Percentiles rank a stretch among this genome's conserved stretches.
Evolutionary conservation across 1,284 basidiomycete genomes (phyloP).

Genomic region (Cystobasidium slooffiae): DNA sequence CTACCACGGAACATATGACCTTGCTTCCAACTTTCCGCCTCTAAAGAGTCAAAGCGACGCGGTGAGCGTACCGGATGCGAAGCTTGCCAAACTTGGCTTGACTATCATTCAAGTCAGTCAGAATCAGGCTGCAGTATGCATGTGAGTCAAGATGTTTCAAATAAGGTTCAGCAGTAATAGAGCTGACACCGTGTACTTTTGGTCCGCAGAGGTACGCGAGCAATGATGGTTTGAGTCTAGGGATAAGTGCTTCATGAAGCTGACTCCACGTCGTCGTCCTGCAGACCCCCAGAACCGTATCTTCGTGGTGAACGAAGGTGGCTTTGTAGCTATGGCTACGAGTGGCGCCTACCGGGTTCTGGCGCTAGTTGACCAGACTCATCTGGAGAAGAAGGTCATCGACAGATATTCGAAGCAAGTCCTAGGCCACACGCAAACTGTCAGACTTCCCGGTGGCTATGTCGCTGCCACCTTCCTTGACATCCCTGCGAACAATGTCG

Average conservation of each 20-base stretch:
- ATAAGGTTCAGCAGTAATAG: no score
- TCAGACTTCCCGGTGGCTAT: conserved; percentile 37
- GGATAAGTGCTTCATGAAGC: background rate
- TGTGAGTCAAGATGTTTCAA: conserved; percentile 33
- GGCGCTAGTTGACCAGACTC: conserved; percentile 77
- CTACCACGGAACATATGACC: conserved; percentile 57
- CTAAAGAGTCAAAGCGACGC: conserved; percentile 4
- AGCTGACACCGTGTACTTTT: no score
- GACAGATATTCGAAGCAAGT: conserved; percentile 58
- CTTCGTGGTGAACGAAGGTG: conserved; percentile 66
- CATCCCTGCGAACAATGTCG: conserved; percentile 80
- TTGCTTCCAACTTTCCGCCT: conserved; percentile 39
- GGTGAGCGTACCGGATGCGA: conserved; percentile 20
- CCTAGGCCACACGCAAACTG: conserved; percentile 39
- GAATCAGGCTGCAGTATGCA: conserved; percentile 61
- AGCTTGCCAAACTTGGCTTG: conserved; percentile 71
- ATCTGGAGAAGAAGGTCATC: conserved; percentile 65
- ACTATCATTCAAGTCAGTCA: conserved; percentile 79
- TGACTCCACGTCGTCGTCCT: conserved; percentile 67
- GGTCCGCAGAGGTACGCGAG: background rate
- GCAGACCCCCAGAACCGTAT: conserved; percentile 73
- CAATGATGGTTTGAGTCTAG: background rate
- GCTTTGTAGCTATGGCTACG: conserved; percentile 50
- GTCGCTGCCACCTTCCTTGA: conserved; percentile 61
- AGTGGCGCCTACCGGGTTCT: conserved; percentile 64